A percentile compares a stretch with the other conserved stretches of the same genome.
phyloP scores from a whole-genome alignment of 2,329 filamentous ascomycete genomes.

The Alternaria novae-zelandiae region DNA sequence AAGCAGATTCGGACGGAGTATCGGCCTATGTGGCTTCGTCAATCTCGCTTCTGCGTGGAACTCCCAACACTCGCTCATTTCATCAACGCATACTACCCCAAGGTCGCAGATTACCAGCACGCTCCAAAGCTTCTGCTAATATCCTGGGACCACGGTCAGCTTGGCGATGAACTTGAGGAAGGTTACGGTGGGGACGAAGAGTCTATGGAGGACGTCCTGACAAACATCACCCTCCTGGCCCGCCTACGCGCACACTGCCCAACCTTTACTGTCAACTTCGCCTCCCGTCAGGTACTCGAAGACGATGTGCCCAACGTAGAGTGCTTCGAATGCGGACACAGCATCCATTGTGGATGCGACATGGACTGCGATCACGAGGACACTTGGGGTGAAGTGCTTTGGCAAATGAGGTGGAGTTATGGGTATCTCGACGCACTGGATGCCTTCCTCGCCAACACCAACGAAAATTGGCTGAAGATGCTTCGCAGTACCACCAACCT shows the following conservation, averaged over 20 bases:
- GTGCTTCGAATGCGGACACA: neutral
- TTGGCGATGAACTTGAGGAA: neutral
- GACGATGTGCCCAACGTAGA: neutral
- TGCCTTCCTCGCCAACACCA: neutral
- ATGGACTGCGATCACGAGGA: neutral
- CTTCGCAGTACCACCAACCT: neutral
- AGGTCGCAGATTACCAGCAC: neutral
- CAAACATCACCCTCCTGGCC: neutral
- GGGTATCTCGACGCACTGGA: neutral
- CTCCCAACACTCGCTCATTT: neutral
- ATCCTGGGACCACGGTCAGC: neutral
- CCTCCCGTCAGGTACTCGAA: neutral
- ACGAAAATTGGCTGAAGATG: neutral
- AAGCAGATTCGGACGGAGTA: neutral
- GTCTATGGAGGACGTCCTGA: neutral
- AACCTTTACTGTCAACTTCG: neutral
- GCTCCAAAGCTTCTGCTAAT: neutral
- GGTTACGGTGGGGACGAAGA: neutral
- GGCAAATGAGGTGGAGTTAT: neutral
- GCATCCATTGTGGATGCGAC: neutral
- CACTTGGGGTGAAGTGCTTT: neutral
- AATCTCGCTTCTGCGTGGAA: neutral
- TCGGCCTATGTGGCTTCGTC: neutral
- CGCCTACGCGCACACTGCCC: neutral
- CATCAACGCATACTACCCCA: neutral